phyloP scores from a whole-genome alignment of 2,329 filamentous ascomycete genomes.

The Zymoseptoria brevis region DNA sequence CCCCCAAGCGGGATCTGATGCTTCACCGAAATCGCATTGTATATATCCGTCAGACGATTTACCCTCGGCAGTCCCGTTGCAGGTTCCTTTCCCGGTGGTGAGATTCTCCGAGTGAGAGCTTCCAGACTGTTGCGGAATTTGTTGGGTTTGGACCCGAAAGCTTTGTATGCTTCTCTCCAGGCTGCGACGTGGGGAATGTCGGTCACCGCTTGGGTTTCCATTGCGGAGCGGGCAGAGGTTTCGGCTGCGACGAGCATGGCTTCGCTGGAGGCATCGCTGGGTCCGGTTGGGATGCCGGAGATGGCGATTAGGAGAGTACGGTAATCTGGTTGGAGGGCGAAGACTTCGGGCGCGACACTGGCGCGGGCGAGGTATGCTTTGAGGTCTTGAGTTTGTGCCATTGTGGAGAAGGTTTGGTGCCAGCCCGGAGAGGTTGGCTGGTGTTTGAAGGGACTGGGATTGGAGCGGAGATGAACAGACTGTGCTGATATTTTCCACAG shows the following conservation, averaged over 20 bases:
- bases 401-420: background rate
- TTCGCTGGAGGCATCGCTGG: slow-evolving; percentile 29
- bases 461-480: too few relatives aligned
- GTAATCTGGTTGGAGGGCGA: slow-evolving; percentile 32
- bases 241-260: slow-evolving; percentile 27
- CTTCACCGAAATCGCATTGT: slow-evolving; percentile 35
- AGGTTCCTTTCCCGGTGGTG: background rate
- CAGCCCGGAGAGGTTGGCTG: background rate
- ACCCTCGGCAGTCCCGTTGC: slow-evolving; percentile 30
- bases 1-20: slow-evolving; percentile 34
- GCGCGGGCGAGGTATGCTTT: slow-evolving; percentile 11
- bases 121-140: slow-evolving; percentile 34
- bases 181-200: slow-evolving; percentile 32
- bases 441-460: background rate
- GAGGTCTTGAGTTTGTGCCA: background rate
- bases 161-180: slow-evolving; percentile 34
- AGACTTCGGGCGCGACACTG: slow-evolving; percentile 21
- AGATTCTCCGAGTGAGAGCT: slow-evolving; percentile 29
- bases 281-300: slow-evolving; percentile 24
- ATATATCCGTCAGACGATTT: slow-evolving; percentile 35
- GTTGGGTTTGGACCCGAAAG: slow-evolving; percentile 34
- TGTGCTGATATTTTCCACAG: background rate
- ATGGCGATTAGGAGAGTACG: slow-evolving; percentile 31
- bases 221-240: slow-evolving; percentile 6
- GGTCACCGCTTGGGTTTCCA: slow-evolving; percentile 17